Evolutionary conservation across 2,329 filamentous ascomycete species (phyloP).

Genomic region (Ceratocystis harringtonii): DNA sequence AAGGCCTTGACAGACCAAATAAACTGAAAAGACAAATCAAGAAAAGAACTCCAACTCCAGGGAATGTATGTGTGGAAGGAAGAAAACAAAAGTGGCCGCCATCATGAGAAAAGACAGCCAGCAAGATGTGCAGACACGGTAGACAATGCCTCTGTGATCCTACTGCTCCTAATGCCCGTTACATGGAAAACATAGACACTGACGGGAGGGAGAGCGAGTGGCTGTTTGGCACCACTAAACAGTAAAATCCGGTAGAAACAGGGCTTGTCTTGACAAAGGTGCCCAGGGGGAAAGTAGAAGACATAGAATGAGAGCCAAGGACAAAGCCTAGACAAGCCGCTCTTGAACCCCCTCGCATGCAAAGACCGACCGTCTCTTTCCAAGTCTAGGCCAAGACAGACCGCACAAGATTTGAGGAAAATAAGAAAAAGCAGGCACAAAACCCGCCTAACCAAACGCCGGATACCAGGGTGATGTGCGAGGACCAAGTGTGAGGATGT

Average conservation of each 20-base stretch:
- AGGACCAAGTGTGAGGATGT: not conserved
- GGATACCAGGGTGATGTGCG: not conserved
- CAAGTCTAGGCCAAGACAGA: not conserved
- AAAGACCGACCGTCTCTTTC: not conserved
- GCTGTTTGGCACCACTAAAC: not conserved
- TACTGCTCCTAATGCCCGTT: not conserved
- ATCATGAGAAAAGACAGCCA: not conserved
- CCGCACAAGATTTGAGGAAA: not conserved
- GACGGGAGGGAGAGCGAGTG: not conserved
- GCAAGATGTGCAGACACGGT: not conserved
- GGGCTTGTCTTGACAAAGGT: not conserved
- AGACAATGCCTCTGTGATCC: not conserved
- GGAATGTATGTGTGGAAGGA: conserved; percentile 10
- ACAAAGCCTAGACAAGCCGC: not conserved
- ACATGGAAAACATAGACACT: not conserved
- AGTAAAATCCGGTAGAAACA: not conserved
- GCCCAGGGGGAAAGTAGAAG: not conserved
- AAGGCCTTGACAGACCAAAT: conserved; percentile 17
- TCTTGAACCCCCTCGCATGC: not conserved
- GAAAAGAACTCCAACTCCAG: conserved; percentile 17
- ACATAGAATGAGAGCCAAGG: not conserved
- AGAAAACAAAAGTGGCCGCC: conserved; percentile 5
- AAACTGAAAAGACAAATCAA: conserved; percentile 9
- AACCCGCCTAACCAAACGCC: not conserved
- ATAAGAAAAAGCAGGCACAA: not conserved